Evolutionary conservation across 352 stramenopile species (phyloP).

Genomic region (Pythium rishiriense): DNA sequence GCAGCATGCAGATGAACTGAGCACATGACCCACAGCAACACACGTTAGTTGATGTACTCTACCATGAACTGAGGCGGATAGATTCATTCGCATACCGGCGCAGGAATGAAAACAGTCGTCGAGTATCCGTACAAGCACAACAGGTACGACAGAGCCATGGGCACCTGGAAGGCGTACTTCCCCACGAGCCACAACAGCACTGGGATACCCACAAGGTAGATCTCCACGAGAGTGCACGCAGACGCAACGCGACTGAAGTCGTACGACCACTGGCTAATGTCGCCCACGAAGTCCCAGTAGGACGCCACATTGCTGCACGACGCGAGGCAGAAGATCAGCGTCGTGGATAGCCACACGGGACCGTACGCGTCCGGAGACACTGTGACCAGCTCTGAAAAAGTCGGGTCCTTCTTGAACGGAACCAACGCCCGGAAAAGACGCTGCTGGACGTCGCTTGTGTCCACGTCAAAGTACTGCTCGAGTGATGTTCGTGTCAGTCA

Average conservation of each 20-base stretch:
- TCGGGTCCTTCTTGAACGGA: slow-evolving; percentile 84
- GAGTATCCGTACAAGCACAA: slow-evolving; percentile 88
- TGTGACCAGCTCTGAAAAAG: slow-evolving; percentile 72
- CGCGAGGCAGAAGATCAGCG: slow-evolving; percentile 84
- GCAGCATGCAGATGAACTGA: slow-evolving; percentile 77
- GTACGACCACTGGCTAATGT: slow-evolving; percentile 71
- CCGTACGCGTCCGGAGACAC: slow-evolving; percentile 75
- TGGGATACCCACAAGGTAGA: slow-evolving; percentile 72
- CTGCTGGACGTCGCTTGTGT: slow-evolving; percentile 79
- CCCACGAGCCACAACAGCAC: slow-evolving; percentile 76
- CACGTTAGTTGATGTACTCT: background rate
- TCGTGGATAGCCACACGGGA: slow-evolving; percentile 83
- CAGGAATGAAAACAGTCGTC: slow-evolving; percentile 79
- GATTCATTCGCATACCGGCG: slow-evolving; percentile 44
- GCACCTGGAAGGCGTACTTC: slow-evolving; percentile 72
- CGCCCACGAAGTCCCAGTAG: slow-evolving; percentile 70
- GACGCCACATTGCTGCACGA: slow-evolving; percentile 85
- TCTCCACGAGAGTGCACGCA: slow-evolving; percentile 76
- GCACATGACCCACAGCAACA: slow-evolving; percentile 3
- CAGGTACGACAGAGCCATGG: slow-evolving; percentile 78
- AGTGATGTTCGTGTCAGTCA: background rate
- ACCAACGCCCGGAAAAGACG: slow-evolving; percentile 70
- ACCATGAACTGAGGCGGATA: background rate
- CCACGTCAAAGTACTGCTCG: slow-evolving; percentile 82
- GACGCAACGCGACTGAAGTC: slow-evolving; percentile 82